These are phyloP conservation scores for Cinnamomum micranthum DNA, from an alignment of 164 flowering plant species.

Conservation along the genomic window DNA sequence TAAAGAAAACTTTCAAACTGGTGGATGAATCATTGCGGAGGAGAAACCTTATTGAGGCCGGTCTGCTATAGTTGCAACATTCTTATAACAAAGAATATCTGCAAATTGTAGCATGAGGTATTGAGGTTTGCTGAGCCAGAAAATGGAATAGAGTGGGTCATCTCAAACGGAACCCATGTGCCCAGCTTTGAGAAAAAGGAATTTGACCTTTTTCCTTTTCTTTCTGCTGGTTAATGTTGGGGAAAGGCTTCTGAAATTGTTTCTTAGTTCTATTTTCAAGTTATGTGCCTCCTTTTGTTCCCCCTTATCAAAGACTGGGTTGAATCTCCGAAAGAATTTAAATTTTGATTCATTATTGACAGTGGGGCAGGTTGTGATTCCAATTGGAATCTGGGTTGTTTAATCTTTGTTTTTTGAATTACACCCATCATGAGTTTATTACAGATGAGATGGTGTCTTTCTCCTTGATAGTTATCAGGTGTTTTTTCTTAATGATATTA, in stretches of 20 bases:
- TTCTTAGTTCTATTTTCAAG: neutral
- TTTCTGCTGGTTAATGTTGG: neutral
- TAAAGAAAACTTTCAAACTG: constrained; percentile 97
- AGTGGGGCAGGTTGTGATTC: neutral
- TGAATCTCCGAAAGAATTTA: neutral
- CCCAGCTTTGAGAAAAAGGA: constrained; percentile 1
- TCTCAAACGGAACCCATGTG: neutral
- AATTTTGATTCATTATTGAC: neutral
- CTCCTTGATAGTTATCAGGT: neutral
- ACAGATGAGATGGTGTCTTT: neutral
- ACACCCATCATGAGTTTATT: neutral
- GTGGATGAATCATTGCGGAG: constrained; percentile 94
- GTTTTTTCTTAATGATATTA: neutral
- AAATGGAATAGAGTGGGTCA: neutral
- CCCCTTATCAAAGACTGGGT: neutral
- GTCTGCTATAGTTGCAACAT: constrained; percentile 41
- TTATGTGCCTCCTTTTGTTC: neutral
- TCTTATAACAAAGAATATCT: neutral
- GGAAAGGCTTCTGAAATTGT: neutral
- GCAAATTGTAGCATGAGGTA: neutral
- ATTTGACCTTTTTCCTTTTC: neutral
- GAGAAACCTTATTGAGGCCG: constrained; percentile 93
- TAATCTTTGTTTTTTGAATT: neutral
- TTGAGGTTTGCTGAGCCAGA: neutral
- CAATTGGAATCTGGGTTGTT: constrained; percentile 2